phyloP scores from a whole-genome alignment of 2,329 filamentous ascomycete species.

The Akanthomyces dipterigenus region DNA sequence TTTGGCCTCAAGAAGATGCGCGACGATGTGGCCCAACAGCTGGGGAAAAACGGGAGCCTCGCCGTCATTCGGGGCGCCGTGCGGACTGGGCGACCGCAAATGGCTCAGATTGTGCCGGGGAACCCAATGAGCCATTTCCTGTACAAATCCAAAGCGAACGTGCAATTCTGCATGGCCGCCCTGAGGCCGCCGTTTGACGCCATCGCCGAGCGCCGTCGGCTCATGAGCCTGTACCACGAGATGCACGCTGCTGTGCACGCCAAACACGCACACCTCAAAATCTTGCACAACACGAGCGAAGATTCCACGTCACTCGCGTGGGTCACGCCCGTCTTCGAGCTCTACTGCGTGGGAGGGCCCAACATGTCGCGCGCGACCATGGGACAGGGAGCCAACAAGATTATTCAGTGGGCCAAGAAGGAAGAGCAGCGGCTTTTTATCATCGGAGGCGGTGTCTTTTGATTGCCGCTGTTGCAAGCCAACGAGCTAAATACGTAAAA shows the following conservation, averaged over 20 bases:
- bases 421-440: slow-evolving; percentile 96
- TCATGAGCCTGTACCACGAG: slow-evolving; percentile 79
- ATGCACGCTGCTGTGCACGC: slow-evolving; percentile 81
- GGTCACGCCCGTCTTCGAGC: slow-evolving; percentile 85
- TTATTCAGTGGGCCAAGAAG: slow-evolving; percentile 83
- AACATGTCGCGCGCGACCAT: slow-evolving; percentile 58
- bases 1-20: slow-evolving; percentile 75
- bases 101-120: slow-evolving; percentile 71
- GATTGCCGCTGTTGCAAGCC: neutral
- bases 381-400: slow-evolving; percentile 78
- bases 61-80: slow-evolving; percentile 67
- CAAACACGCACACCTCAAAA: slow-evolving; percentile 76
- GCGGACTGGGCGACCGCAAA: slow-evolving; percentile 60
- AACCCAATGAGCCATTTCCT: slow-evolving; percentile 83
- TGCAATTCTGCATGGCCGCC: slow-evolving; percentile 91
- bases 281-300: slow-evolving; percentile 71
- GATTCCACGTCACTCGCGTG: slow-evolving; percentile 79
- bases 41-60: slow-evolving; percentile 70
- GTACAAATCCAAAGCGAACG: slow-evolving; percentile 90
- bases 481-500: neutral
- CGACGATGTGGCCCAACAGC: slow-evolving; percentile 56
- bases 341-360: slow-evolving; percentile 89
- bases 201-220: slow-evolving; percentile 56
- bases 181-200: slow-evolving; percentile 60
- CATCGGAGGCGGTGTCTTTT: slow-evolving; percentile 89